phyloP scores from a whole-genome alignment of 1,284 basidiomycete species.

The Phellopilus nigrolimitatus region DNA sequence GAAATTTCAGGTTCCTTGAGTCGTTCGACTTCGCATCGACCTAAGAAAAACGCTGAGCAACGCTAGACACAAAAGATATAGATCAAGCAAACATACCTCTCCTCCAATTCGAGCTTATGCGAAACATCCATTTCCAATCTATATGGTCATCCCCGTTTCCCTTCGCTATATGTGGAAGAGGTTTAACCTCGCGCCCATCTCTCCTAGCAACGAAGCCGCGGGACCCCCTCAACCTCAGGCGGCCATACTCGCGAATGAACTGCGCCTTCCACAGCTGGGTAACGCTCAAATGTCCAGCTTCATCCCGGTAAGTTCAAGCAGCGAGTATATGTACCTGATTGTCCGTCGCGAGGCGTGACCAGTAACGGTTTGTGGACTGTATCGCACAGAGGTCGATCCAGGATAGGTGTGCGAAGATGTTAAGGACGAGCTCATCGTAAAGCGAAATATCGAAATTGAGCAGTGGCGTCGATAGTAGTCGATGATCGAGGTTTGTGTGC shows the following conservation, averaged over 20 bases:
- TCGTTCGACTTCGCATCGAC: conserved; percentile 50
- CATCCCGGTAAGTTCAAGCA: not conserved
- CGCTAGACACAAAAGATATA: not conserved
- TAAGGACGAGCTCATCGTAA: conserved; percentile 70
- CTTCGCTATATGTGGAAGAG: conserved; percentile 50
- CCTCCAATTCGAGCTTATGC: conserved; percentile 75
- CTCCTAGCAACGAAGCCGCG: conserved; percentile 52
- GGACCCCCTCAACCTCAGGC: conserved; percentile 58
- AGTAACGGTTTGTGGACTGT: conserved; percentile 60
- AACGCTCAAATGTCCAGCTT: conserved; percentile 1
- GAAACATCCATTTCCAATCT: conserved; percentile 83
- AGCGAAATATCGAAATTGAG: conserved; percentile 51
- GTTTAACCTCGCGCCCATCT: conserved; percentile 54
- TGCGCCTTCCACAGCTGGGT: conserved; percentile 53
- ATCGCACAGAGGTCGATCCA: conserved; percentile 61
- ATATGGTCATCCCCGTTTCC: conserved; percentile 26
- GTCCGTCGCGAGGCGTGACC: conserved; percentile 57
- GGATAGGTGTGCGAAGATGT: conserved; percentile 66
- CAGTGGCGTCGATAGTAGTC: conserved; percentile 17
- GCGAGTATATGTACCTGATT: conserved; percentile 40
- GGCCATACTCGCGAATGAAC: conserved; percentile 60
- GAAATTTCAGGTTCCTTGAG: conserved; percentile 20
- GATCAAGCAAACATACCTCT: conserved; percentile 45
- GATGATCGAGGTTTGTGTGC: conserved; percentile 30
- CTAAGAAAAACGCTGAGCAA: conserved; percentile 30